Base-by-base conservation (phyloP, 2,329 filamentous ascomycete species). In the Lasiodiplodia gonubiensis region DNA sequence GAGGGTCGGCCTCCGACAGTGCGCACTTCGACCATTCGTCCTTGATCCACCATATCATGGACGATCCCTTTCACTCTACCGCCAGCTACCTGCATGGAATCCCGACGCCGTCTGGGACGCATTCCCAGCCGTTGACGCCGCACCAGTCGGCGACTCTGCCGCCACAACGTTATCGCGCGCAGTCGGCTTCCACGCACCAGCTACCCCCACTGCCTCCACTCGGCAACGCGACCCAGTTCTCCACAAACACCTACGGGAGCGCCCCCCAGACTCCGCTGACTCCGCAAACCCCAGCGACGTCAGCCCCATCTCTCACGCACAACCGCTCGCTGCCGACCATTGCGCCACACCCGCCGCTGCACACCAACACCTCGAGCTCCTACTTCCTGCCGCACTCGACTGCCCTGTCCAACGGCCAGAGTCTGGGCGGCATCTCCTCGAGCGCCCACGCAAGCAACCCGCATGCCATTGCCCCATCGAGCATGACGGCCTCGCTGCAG, bases 311-410 rank as follows among this genome's bases (percentile, higher is more conserved):
- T 23, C 37, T 67, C 18, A 75, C 73, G 69, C 71, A 73, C 37
- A 72, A 69, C 60, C 72, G 72, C 49, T 71, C 73, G 55, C 77
- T 78, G 70, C 76, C 77, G 33, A 72, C 76, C 68, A 75, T 78
- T 55, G 67, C 72, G 27, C 64, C 73, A 12, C 76, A 79, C 68
- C 76, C 78, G 55, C 77, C 76, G 66, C 74, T 79, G 65, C 72
- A 76, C 67, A 76, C 77, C 27, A 75, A 77, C 59, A 76, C 79
- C 66, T 77, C 78, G 6, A 77, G 77, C 39, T 76, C 73, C n/a
- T 76, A 76, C 70, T 60, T 66, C 49, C 67, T 78, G 70, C 71
- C 74, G 64, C 72, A 75, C 70, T 71, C 74, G 48, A 63, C 42
- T 30, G 75, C 75, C 63, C 76, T 69, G 46, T 42, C 74, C 42